phyloP scores from a whole-genome alignment of 768 basidiomycete genomes.

The Hirschioporus abietinus region DNA sequence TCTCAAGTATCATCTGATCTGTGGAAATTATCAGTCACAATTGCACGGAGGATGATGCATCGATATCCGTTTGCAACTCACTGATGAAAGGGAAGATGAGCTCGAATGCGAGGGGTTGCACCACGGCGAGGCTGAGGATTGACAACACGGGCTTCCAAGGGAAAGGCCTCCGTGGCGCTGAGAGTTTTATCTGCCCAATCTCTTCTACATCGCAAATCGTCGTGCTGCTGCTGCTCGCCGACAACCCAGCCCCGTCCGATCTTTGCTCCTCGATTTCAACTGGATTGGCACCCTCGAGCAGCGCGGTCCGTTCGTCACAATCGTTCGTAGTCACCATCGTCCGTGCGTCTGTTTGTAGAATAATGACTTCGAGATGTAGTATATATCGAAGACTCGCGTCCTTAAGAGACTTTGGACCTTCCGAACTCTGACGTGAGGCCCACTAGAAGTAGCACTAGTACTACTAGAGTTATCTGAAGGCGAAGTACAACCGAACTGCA shows the following conservation, averaged over 20 bases:
- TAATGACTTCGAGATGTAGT: too few species aligned
- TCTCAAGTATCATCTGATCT: constrained; percentile 18
- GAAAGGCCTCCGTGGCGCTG: constrained; percentile 11
- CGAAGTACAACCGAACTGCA: neutral
- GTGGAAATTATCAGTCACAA: constrained; percentile 5
- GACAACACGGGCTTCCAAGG: constrained; percentile 11
- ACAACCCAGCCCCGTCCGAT: neutral
- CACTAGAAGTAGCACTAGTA: neutral
- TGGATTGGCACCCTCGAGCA: neutral
- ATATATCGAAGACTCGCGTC: too few species aligned
- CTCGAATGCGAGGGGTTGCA: constrained; percentile 15
- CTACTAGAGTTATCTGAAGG: neutral
- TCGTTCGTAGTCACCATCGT: neutral
- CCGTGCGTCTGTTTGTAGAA: neutral
- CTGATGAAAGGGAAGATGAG: constrained; percentile 5
- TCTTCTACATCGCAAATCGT: neutral
- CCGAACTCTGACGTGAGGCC: too few species aligned
- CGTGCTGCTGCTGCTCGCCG: neutral
- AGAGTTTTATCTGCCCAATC: neutral
- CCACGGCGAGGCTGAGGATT: constrained; percentile 7
- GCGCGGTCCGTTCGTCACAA: neutral
- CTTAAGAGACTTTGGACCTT: too few species aligned
- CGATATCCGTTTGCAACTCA: neutral
- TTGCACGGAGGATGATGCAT: neutral
- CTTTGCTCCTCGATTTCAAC: too few species aligned